These are phyloP conservation scores for Platismatia glauca DNA, from an alignment of 495 filamentous ascomycete species.

Conservation along the genomic window DNA sequence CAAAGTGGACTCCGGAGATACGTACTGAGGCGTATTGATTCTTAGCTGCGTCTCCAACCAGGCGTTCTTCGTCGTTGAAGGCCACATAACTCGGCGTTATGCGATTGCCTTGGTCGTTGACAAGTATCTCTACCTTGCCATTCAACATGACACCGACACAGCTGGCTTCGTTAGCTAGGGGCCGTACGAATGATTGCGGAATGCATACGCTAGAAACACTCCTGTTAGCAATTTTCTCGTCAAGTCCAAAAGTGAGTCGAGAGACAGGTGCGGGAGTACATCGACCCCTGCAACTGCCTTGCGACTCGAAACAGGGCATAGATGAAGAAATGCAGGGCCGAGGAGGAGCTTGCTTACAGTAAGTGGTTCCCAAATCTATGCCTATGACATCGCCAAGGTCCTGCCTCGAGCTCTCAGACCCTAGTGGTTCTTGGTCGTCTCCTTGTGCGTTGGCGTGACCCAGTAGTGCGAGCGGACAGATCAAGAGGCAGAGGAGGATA, in stretches of 20 bases:
- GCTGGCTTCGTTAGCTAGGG: conserved; percentile 39
- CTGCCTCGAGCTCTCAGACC: conserved; percentile 36
- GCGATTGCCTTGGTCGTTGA: conserved; percentile 97
- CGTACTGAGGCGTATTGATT: conserved; percentile 77
- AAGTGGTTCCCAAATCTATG: conserved; percentile 98
- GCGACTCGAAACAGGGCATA: too few species aligned
- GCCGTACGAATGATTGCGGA: not conserved
- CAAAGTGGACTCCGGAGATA: not conserved
- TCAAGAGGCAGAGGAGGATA: conserved; percentile 77
- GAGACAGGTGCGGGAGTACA: not conserved
- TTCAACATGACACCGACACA: conserved; percentile 99
- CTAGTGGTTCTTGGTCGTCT: conserved; percentile 49
- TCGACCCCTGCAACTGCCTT: too few species aligned
- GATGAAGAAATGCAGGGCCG: too few species aligned
- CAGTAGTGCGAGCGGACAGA: conserved; percentile 65
- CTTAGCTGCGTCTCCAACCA: conserved; percentile 98
- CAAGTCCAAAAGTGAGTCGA: not conserved
- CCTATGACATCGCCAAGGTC: conserved; percentile 83
- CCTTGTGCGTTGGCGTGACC: conserved; percentile 60
- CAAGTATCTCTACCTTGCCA: conserved; percentile 95
- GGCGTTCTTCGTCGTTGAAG: conserved; percentile 93
- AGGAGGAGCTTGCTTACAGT: conserved; percentile 28
- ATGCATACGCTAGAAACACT: not conserved
- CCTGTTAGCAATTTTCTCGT: not conserved
- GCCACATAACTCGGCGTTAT: conserved; percentile 98